A percentile compares a stretch with the other conserved stretches of the same genome.
Conservation (phyloP, 805 yeast species). For the Candida suzukii region DNA sequence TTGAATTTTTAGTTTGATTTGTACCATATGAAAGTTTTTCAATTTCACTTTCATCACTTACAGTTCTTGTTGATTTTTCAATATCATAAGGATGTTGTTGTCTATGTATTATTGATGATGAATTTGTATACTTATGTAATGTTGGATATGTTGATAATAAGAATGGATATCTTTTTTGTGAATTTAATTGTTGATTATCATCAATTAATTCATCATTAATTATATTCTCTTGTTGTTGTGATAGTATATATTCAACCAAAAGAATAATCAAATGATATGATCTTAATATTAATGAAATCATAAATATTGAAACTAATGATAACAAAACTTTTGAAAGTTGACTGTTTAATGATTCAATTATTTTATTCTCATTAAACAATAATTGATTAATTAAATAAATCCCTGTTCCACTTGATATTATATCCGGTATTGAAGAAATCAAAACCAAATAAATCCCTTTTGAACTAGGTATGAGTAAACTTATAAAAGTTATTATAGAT, state of each 20-base stretch:
- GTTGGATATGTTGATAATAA: not conserved
- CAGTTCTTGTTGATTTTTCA: not conserved
- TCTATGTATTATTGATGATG: not conserved
- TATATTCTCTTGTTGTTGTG: no score
- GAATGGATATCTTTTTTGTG: not conserved
- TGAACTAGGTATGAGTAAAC: not conserved
- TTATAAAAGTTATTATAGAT: not conserved
- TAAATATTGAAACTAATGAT: not conserved
- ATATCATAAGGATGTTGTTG: not conserved
- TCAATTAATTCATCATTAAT: not conserved
- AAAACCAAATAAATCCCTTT: not conserved
- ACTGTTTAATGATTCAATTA: not conserved
- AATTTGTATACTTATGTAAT: not conserved
- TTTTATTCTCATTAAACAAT: not conserved
- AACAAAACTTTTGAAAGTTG: not conserved
- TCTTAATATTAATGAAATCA: not conserved
- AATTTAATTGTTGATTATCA: not conserved
- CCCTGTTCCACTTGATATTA: not conserved
- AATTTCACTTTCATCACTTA: not conserved
- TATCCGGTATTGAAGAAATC: not conserved
- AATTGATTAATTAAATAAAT: not conserved
- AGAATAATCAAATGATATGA: not conserved
- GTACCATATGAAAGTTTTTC: not conserved
- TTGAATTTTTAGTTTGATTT: not conserved
- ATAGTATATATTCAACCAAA: not conserved